Conservation (phyloP, 2,329 filamentous ascomycete species). For the Colletotrichum eremochloae region DNA sequence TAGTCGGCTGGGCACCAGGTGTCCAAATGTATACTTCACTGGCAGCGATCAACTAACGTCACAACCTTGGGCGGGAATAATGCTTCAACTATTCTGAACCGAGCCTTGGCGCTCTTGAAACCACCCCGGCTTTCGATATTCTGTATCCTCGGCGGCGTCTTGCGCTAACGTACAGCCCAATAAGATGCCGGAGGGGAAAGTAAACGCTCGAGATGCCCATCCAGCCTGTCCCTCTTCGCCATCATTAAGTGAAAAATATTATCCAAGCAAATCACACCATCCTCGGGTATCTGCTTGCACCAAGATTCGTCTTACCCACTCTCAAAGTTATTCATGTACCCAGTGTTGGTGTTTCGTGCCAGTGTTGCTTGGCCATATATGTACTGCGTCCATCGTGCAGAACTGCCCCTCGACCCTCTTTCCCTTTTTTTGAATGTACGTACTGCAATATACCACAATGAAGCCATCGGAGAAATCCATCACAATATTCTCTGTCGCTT, state of each 20-base stretch:
- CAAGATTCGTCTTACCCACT: constrained; percentile 7
- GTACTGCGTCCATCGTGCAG: constrained; percentile 15
- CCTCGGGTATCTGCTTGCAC: constrained; percentile 38
- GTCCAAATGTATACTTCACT: constrained; percentile 1
- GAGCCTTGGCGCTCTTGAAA: neutral
- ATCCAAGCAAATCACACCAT: constrained; percentile 41
- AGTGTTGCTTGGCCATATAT: neutral
- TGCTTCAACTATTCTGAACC: constrained; percentile 12
- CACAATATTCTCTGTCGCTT: constrained; percentile 8
- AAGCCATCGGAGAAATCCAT: constrained; percentile 12
- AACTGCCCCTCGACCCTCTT: constrained; percentile 20
- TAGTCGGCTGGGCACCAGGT: neutral
- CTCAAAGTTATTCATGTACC: constrained; percentile 7
- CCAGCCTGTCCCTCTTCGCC: constrained; percentile 26
- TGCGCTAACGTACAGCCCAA: constrained; percentile 38
- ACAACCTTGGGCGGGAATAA: constrained; percentile 6
- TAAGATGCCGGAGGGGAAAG: constrained; percentile 10
- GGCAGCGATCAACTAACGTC: constrained; percentile 1
- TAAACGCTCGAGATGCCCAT: constrained; percentile 38
- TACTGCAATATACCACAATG: constrained; percentile 29
- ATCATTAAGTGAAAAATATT: constrained; percentile 35
- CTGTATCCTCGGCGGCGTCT: constrained; percentile 16
- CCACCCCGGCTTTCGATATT: constrained; percentile 18
- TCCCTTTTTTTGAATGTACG: constrained; percentile 29
- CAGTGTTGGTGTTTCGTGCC: constrained; percentile 1